These are phyloP conservation scores for Zygoascus flipseniorum DNA, from an alignment of 805 yeast genomes.

Conservation along the genomic window DNA sequence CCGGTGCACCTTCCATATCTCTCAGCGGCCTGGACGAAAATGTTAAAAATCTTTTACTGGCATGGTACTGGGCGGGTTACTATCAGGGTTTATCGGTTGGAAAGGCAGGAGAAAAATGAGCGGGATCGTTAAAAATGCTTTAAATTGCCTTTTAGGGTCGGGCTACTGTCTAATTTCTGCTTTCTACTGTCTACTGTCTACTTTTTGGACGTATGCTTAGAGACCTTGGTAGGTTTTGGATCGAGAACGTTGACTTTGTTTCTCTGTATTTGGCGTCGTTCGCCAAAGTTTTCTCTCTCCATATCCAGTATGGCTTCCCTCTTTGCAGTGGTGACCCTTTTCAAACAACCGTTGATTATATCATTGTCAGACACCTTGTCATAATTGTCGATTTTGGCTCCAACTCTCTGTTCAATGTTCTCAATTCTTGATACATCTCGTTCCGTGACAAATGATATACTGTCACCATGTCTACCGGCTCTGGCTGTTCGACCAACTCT, in stretches of 20 bases:
- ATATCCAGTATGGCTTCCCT: slow-evolving; percentile 87
- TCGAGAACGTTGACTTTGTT: slow-evolving; percentile 24
- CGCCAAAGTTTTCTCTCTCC: slow-evolving; percentile 88
- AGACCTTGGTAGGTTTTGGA: not conserved
- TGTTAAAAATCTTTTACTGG: slow-evolving; percentile 16
- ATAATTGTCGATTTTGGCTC: slow-evolving; percentile 69
- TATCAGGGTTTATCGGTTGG: slow-evolving; percentile 20
- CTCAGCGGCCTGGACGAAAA: slow-evolving; percentile 15
- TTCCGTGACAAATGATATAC: slow-evolving; percentile 76
- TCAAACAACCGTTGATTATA: slow-evolving; percentile 65
- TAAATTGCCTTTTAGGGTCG: not conserved
- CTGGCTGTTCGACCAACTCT: slow-evolving; percentile 98
- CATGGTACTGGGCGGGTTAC: slow-evolving; percentile 26
- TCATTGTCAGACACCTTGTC: slow-evolving; percentile 64
- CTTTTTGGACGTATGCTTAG: not conserved
- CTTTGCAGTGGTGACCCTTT: slow-evolving; percentile 68
- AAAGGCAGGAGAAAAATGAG: not conserved
- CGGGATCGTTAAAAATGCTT: not conserved
- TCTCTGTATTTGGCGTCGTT: slow-evolving; percentile 46
- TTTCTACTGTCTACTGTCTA: not conserved
- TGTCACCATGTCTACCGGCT: slow-evolving; percentile 86
- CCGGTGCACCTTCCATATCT: slow-evolving; percentile 1
- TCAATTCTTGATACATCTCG: slow-evolving; percentile 73
- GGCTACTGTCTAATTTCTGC: not conserved
- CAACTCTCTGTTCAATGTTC: slow-evolving; percentile 80